Evolutionary conservation across 2,329 filamentous ascomycete species (phyloP).

Genomic region (Cercospora sojina): DNA sequence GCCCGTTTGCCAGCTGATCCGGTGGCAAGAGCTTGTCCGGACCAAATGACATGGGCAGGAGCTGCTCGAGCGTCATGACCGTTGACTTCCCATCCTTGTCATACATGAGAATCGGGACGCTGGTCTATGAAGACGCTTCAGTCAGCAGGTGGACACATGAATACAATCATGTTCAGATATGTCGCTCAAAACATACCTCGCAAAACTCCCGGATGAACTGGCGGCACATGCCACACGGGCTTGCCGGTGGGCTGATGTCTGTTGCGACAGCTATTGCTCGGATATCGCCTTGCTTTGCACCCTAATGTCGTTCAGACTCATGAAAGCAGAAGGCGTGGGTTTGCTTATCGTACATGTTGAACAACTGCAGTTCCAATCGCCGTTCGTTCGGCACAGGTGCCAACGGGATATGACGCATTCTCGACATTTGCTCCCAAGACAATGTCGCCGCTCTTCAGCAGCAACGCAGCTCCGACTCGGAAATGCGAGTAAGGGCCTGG

Average conservation of each 20-base stretch:
- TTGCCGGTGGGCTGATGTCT: conserved; percentile 54
- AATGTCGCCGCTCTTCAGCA: conserved; percentile 56
- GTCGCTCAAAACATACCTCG: conserved; percentile 32
- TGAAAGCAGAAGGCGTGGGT: neutral
- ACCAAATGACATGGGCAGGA: conserved; percentile 56
- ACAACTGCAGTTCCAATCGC: conserved; percentile 78
- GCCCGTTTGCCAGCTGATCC: conserved; percentile 28
- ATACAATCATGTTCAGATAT: neutral
- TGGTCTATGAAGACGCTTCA: conserved; percentile 24
- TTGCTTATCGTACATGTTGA: conserved; percentile 21
- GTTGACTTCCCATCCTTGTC: conserved; percentile 73
- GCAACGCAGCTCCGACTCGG: conserved; percentile 79
- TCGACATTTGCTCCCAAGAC: conserved; percentile 80
- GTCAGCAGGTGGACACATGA: neutral
- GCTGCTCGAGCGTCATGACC: conserved; percentile 66
- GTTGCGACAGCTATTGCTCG: conserved; percentile 83
- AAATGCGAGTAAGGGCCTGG: conserved; percentile 83
- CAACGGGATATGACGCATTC: conserved; percentile 89
- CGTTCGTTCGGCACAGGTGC: conserved; percentile 94
- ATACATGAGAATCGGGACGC: conserved; percentile 86
- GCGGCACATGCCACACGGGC: conserved; percentile 91
- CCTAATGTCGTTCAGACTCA: conserved; percentile 23
- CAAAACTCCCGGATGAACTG: conserved; percentile 65
- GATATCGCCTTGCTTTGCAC: conserved; percentile 54
- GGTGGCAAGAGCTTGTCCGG: conserved; percentile 46